These are phyloP conservation scores for Pharnaceum exiguum DNA, from an alignment of 148 eudicot species.

Conservation along the genomic window DNA sequence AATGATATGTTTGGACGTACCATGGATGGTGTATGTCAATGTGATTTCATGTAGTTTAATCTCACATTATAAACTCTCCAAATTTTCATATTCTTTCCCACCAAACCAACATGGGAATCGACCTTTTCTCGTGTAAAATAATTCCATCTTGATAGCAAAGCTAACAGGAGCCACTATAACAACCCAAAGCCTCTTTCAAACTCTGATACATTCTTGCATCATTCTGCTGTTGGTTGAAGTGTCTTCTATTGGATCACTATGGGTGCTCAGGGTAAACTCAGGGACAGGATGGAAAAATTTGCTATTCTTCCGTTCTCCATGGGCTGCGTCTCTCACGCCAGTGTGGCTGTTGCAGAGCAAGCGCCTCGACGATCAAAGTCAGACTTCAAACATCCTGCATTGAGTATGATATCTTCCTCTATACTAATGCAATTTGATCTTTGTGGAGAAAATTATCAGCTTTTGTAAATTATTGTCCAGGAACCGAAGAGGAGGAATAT, in stretches of 20 bases:
- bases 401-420: slow-evolving; percentile 10
- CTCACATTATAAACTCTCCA: slow-evolving; percentile 10
- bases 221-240: background rate
- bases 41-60: slow-evolving; percentile 14
- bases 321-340: slow-evolving; percentile 66
- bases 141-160: slow-evolving; percentile 50
- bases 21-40: slow-evolving; percentile 12
- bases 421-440: background rate
- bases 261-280: slow-evolving; percentile 27
- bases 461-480: slow-evolving; percentile 16
- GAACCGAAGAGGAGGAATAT: slow-evolving; percentile 37
- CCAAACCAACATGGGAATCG: slow-evolving; percentile 42
- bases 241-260: background rate
- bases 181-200: slow-evolving; percentile 19
- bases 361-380: slow-evolving; percentile 35
- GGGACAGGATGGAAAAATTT: slow-evolving; percentile 57
- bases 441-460: background rate
- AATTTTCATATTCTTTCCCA: slow-evolving; percentile 24
- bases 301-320: slow-evolving; percentile 56
- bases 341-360: slow-evolving; percentile 46
- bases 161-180: slow-evolving; percentile 41
- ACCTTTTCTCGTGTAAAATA: slow-evolving; percentile 34
- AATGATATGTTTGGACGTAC: slow-evolving; percentile 13
- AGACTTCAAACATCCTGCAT: slow-evolving; percentile 25
- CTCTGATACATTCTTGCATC: slow-evolving; percentile 5